A percentile compares a stretch with the other conserved stretches of the same genome.
Evolutionary conservation across 2,329 filamentous ascomycete genomes (phyloP).

Genomic region (Lachnellula willkommii): DNA sequence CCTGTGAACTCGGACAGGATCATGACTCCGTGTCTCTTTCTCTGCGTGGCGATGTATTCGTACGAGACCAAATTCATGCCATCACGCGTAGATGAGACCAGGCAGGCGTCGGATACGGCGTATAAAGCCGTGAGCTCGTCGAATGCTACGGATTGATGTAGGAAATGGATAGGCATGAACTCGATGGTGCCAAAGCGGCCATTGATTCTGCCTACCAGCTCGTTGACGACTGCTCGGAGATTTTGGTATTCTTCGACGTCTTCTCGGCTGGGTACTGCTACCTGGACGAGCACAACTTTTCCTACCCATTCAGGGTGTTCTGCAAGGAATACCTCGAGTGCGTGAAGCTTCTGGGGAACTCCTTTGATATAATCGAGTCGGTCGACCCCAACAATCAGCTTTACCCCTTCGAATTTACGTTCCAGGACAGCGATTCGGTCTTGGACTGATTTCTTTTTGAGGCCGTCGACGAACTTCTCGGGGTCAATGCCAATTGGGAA

Average conservation of each 20-base stretch:
- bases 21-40: conserved; percentile 85
- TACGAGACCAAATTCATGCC: conserved; percentile 99
- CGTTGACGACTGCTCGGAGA: conserved; percentile 88
- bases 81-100: conserved; percentile 92
- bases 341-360: conserved; percentile 94
- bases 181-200: conserved; percentile 95
- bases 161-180: conserved; percentile 98
- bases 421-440: conserved; percentile 79
- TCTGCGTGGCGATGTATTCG: conserved; percentile 94
- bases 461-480: conserved; percentile 86
- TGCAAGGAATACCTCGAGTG: conserved; percentile 91
- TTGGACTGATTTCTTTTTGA: conserved; percentile 80
- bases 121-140: conserved; percentile 94
- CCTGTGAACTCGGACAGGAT: conserved; percentile 96
- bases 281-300: conserved; percentile 92
- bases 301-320: conserved; percentile 98
- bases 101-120: conserved; percentile 83
- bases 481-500: conserved; percentile 98
- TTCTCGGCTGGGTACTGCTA: conserved; percentile 88
- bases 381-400: conserved; percentile 94
- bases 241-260: conserved; percentile 99
- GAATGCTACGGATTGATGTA: conserved; percentile 92
- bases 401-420: conserved; percentile 91
- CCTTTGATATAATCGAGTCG: conserved; percentile 98
- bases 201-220: conserved; percentile 94